Evolutionary conservation across 2,329 filamentous ascomycete genomes (phyloP).

Genomic region (Diaporthe batatas): DNA sequence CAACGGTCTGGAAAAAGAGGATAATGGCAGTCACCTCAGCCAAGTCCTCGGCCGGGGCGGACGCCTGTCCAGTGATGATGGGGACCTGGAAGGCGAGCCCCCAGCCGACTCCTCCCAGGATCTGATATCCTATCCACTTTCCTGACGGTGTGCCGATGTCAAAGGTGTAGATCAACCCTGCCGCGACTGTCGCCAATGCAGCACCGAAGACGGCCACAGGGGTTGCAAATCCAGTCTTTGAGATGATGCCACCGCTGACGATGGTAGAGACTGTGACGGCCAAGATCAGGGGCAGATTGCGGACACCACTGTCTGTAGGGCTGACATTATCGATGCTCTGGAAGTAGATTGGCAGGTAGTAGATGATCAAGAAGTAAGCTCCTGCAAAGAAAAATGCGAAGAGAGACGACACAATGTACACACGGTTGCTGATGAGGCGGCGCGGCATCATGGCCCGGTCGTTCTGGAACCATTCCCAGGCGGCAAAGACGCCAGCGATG

Average conservation of each 20-base stretch:
- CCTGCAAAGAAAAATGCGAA: conserved; percentile 59
- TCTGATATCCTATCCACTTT: conserved; percentile 63
- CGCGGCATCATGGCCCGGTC: conserved; percentile 64
- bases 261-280: conserved; percentile 54
- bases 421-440: conserved; percentile 57
- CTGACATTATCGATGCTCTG: conserved; percentile 59
- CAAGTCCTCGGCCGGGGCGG: conserved; percentile 52
- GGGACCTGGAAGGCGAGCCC: conserved; percentile 62
- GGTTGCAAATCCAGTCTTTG: conserved; percentile 49
- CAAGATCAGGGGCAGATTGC: conserved; percentile 57
- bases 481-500: conserved; percentile 48
- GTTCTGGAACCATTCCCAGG: conserved; percentile 54
- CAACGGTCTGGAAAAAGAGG: conserved; percentile 59
- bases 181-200: conserved; percentile 53
- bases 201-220: conserved; percentile 55
- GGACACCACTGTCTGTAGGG: conserved; percentile 54
- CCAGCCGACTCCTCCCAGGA: conserved; percentile 60
- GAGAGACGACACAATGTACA: conserved; percentile 57
- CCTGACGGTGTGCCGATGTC: conserved; percentile 49
- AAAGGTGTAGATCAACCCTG: conserved; percentile 55
- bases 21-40: conserved; percentile 56
- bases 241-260: conserved; percentile 51
- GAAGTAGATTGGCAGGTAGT: conserved; percentile 66
- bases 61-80: conserved; percentile 54
- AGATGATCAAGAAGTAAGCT: conserved; percentile 59